Conservation (phyloP, 805 yeast genomes). For the Wickerhamiella occidentalis region DNA sequence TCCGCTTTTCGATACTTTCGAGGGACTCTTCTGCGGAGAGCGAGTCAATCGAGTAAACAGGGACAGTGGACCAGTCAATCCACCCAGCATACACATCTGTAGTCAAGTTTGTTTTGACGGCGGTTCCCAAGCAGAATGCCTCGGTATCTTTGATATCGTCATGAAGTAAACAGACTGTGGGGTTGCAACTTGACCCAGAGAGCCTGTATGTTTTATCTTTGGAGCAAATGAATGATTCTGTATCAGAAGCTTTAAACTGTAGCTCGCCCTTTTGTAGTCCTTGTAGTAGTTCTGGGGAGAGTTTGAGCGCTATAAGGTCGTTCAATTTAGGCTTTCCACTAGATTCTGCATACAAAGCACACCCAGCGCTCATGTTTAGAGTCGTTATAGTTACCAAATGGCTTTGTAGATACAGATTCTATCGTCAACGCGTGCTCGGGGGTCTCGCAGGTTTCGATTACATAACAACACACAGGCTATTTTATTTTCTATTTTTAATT, state of each 20-base stretch:
- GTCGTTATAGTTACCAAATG: too few species aligned
- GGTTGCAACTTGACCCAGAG: slow-evolving; percentile 48
- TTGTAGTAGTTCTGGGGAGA: slow-evolving; percentile 22
- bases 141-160: neutral
- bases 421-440: too few species aligned
- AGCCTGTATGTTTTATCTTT: slow-evolving; percentile 15
- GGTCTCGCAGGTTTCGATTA: too few species aligned
- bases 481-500: too few species aligned
- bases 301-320: slow-evolving; percentile 18
- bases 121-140: slow-evolving; percentile 10
- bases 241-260: slow-evolving; percentile 11
- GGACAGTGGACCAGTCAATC: slow-evolving; percentile 20
- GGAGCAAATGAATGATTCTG: slow-evolving; percentile 17
- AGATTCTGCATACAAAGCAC: neutral
- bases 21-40: neutral
- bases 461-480: too few species aligned
- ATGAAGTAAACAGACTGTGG: slow-evolving; percentile 47
- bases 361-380: neutral
- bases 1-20: neutral
- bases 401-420: too few species aligned
- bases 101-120: slow-evolving; percentile 19
- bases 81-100: slow-evolving; percentile 9
- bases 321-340: neutral
- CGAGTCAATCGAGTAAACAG: slow-evolving; percentile 17
- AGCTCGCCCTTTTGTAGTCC: slow-evolving; percentile 17